These are phyloP conservation scores for Mucuna pruriens DNA, from an alignment of 306 rosid species.

Conservation along the genomic window DNA sequence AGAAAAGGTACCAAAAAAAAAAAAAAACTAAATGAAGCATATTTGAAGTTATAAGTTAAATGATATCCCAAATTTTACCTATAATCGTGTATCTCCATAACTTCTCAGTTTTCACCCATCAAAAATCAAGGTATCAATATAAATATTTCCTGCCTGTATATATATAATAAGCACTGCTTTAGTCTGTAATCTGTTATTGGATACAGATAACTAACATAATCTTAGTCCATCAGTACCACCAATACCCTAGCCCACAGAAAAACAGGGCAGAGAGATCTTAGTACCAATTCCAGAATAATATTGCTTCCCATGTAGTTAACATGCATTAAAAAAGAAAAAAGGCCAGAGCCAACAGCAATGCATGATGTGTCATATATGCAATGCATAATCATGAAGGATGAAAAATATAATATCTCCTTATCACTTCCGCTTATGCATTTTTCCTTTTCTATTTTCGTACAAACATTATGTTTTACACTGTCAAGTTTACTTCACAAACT, in stretches of 20 bases:
- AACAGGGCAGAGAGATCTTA: neutral
- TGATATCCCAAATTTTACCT: neutral
- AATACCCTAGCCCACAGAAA: neutral
- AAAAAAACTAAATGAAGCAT: neutral
- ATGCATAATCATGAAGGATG: neutral
- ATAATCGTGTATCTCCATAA: neutral
- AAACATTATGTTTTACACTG: neutral
- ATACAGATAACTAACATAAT: neutral
- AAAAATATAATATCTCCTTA: conserved; percentile 4
- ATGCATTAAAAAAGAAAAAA: neutral
- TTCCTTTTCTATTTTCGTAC: neutral
- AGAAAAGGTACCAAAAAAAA: neutral
- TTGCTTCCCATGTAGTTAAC: neutral
- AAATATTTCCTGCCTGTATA: neutral
- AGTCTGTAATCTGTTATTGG: neutral
- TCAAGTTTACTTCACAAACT: conserved; percentile 7
- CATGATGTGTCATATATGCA: neutral
- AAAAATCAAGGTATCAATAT: neutral
- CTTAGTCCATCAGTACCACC: conserved; percentile 1
- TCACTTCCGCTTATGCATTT: neutral
- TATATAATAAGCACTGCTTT: neutral
- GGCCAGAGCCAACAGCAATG: neutral
- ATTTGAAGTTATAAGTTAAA: neutral
- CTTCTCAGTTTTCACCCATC: conserved; percentile 7
- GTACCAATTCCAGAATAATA: conserved; percentile 6